Evolutionary conservation across 176 grass and related monocot genomes (phyloP), one percentile per base, ranked within the genome.

Genomic region (Neostapfia colusana): DNA sequence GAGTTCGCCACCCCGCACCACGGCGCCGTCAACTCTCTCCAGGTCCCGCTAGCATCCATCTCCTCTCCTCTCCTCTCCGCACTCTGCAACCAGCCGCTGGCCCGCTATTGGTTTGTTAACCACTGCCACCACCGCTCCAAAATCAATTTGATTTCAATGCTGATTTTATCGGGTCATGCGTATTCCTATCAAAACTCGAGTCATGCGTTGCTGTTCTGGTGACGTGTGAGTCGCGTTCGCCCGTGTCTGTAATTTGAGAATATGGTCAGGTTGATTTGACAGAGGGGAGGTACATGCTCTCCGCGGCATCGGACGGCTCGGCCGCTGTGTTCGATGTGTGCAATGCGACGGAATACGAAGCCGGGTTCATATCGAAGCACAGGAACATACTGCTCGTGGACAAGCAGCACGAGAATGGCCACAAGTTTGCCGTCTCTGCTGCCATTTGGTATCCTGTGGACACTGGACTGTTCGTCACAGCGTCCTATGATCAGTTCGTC

Each of bases 381-480:
- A 86, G 34, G 61, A 86, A 72, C 61, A 88, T 98, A 34, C 70
- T 98, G 76, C 67, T 86, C 15, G 82, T 98, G 53, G 92, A 95
- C 82, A 95, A 82, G 75, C 83, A 89, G 17, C 88, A 92, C 37
- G 66, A 82, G 55, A 68, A 77, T 58, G 91, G 91, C 18, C 95
- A 98, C 77, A 94, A 77, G 79, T 98, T 90, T 35, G 77, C 70
- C 58, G 60, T 98, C 50, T 98, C 95, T 2, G 76, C 77, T 25
- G 91, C 89, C 27, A 44, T 90, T 24, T 98, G 95, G 95, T 98
- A 98, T 78, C 91, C 91, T 6, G 79, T 98, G 36, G 95, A 98
- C 57, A 98, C 95, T 0, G 95, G 95, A 8, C 60, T 98, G 14
- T 94, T 98, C 36, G 82, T 94, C 65, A 92, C 91, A 1, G 91